Conservation (phyloP, 768 basidiomycete genomes). For the Suillus decipiens region DNA sequence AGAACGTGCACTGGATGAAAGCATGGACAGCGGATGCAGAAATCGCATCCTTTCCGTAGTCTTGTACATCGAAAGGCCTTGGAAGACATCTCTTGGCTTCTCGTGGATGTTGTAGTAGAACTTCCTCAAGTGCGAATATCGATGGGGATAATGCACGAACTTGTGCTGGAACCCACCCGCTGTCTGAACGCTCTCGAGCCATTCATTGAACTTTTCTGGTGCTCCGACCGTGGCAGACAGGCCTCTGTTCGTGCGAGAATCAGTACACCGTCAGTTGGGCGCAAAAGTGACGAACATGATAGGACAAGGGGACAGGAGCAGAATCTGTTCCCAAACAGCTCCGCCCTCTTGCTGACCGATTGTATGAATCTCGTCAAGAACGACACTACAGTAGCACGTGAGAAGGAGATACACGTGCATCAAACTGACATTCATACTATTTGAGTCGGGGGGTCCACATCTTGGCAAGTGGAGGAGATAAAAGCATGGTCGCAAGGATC, state of each 20-base stretch:
- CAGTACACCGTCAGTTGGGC: not conserved
- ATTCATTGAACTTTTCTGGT: constrained; percentile 63
- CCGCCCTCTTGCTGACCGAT: constrained; percentile 73
- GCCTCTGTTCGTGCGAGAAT: constrained; percentile 42
- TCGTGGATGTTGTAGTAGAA: constrained; percentile 50
- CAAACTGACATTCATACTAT: constrained; percentile 38
- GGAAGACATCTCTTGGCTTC: constrained; percentile 29
- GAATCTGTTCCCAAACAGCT: constrained; percentile 74
- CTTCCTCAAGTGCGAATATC: constrained; percentile 76
- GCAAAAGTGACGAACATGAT: constrained; percentile 54
- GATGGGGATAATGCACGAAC: constrained; percentile 64
- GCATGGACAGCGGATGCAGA: constrained; percentile 62
- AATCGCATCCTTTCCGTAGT: constrained; percentile 47
- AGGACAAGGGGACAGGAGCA: constrained; percentile 69
- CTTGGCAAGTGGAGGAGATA: constrained; percentile 63
- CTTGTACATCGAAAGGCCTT: constrained; percentile 37
- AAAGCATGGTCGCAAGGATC: constrained; percentile 65
- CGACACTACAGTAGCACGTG: constrained; percentile 46
- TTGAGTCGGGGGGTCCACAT: constrained; percentile 65
- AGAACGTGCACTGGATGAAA: constrained; percentile 51
- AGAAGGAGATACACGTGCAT: not conserved
- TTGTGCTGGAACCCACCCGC: constrained; percentile 59
- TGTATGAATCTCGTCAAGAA: constrained; percentile 58
- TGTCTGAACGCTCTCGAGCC: constrained; percentile 63
- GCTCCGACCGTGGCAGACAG: constrained; percentile 72